phyloP scores from a whole-genome alignment of 768 basidiomycete species.

The Mycena filopes region DNA sequence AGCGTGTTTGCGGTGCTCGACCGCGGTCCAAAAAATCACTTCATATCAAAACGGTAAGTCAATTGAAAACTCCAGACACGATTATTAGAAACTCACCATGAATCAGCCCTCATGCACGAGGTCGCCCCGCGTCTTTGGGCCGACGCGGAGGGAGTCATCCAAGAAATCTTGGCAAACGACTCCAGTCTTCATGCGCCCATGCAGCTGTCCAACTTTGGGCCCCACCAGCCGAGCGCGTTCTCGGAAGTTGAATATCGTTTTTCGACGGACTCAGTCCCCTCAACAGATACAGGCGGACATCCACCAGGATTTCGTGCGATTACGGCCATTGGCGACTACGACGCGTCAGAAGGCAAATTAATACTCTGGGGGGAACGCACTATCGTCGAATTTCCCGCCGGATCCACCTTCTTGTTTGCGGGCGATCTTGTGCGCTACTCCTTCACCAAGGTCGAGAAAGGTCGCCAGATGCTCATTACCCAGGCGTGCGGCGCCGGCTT shows the following conservation, averaged over 20 bases:
- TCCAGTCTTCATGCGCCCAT: not conserved
- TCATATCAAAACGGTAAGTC: slow-evolving; percentile 6
- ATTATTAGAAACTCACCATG: not conserved
- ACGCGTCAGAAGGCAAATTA: not conserved
- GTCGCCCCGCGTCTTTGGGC: not conserved
- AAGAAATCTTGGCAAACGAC: not conserved
- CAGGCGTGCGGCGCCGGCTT: not conserved
- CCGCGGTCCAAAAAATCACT: not conserved
- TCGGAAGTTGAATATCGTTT: not conserved
- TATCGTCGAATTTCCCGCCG: not conserved
- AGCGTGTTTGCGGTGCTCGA: not conserved
- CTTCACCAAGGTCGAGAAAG: not conserved
- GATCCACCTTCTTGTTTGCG: not conserved
- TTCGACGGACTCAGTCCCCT: not conserved
- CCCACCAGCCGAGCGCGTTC: not conserved
- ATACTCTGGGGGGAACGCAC: not conserved
- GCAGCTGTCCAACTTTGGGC: not conserved
- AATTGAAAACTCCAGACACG: not conserved
- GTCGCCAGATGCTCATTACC: not conserved
- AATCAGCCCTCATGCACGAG: not conserved
- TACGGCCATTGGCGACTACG: not conserved
- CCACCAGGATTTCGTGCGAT: not conserved
- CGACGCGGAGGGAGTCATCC: not conserved
- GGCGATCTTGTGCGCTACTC: not conserved
- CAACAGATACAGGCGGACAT: not conserved